Conservation (phyloP, 2,329 filamentous ascomycete genomes). For the Fusarium dimerum region DNA sequence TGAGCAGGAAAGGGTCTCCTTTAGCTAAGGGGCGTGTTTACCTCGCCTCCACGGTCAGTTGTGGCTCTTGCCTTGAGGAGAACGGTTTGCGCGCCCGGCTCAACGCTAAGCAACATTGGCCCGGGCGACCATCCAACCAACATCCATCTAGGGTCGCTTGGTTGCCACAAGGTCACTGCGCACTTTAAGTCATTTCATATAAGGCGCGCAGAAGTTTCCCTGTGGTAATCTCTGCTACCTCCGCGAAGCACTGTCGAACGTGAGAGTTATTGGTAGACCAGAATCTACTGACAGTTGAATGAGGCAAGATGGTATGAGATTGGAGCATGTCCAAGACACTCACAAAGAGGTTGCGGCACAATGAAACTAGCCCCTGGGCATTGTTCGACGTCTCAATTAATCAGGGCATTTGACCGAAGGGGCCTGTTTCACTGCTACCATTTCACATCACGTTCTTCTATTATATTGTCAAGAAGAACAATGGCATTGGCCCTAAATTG, state of each 20-base stretch:
- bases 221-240: no score
- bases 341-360: conserved; percentile 7
- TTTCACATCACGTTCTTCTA: neutral
- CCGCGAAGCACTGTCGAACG: no score
- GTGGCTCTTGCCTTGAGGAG: conserved; percentile 19
- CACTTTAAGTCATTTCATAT: neutral
- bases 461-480: neutral
- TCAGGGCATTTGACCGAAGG: conserved; percentile 16
- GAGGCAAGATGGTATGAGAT: neutral
- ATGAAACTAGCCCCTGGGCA: neutral
- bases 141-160: neutral
- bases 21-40: conserved; percentile 10
- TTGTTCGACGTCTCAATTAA: conserved; percentile 13
- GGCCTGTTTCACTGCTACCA: conserved; percentile 13
- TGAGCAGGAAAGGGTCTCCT: neutral
- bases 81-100: conserved; percentile 7
- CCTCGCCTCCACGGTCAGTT: conserved; percentile 20
- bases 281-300: neutral
- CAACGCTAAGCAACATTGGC: conserved; percentile 26
- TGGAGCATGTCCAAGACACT: conserved; percentile 10
- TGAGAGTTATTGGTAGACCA: no score
- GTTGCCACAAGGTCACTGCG: neutral
- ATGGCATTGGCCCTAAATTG: conserved; percentile 1
- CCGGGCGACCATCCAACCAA: conserved; percentile 22
- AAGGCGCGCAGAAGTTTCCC: no score